Evolutionary conservation across 140 eudicot genomes (phyloP).

Genomic region (Senecio squalidus): DNA sequence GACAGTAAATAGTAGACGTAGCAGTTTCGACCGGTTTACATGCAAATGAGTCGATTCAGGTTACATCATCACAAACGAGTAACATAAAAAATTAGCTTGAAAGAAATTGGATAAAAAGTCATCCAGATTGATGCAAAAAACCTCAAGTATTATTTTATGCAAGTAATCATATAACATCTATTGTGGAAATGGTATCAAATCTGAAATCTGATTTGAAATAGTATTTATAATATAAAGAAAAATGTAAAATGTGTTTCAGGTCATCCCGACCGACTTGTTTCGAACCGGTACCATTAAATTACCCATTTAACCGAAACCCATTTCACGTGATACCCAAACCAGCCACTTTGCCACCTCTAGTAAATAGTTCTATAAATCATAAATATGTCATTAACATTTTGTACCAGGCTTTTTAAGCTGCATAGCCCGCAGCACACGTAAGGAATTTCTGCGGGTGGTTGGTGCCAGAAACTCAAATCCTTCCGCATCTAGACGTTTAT

Average conservation of each 20-base stretch:
- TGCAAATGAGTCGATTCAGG: neutral
- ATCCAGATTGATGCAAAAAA: neutral
- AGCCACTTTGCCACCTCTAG: neutral
- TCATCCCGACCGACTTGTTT: neutral
- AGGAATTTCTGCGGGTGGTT: constrained; percentile 78
- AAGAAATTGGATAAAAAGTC: neutral
- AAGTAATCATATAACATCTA: no score
- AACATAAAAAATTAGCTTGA: neutral
- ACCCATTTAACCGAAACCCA: neutral
- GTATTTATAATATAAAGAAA: no score
- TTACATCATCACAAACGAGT: constrained; percentile 5
- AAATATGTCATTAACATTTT: neutral
- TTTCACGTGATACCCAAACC: neutral
- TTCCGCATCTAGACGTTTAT: constrained; percentile 32
- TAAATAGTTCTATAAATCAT: neutral
- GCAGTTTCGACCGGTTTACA: neutral
- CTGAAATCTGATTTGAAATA: neutral
- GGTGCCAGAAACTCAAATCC: constrained; percentile 90
- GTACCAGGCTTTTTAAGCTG: constrained; percentile 96
- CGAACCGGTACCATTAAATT: neutral
- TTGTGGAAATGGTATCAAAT: no score
- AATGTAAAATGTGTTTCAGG: neutral
- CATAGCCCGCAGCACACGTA: constrained; percentile 91
- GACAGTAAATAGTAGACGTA: neutral
- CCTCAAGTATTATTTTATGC: neutral